phyloP scores from a whole-genome alignment of 176 grass and related monocot species.

The Bothriochloa decipiens region DNA sequence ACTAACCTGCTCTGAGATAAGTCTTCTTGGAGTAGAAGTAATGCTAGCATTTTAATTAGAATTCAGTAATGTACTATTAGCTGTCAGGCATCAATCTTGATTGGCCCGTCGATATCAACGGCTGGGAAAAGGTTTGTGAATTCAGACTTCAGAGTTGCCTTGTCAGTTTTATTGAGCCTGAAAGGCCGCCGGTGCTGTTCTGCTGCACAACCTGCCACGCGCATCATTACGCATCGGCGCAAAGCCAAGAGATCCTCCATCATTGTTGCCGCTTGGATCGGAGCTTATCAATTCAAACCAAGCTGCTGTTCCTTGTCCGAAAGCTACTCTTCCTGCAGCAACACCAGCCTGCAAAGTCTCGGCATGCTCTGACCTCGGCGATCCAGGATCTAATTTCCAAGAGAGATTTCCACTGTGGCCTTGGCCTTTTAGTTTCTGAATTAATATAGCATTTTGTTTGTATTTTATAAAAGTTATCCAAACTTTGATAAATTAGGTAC shows the following conservation, averaged over 20 bases:
- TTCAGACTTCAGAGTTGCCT: neutral
- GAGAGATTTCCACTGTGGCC: neutral
- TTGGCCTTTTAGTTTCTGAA: too few relatives aligned
- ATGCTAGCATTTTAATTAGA: neutral
- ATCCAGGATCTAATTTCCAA: neutral
- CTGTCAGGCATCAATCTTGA: neutral
- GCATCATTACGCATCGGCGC: neutral
- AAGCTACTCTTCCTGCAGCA: neutral
- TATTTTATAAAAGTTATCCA: too few relatives aligned
- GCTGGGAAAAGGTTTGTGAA: neutral
- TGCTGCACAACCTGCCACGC: slow-evolving; percentile 36
- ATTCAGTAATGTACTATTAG: slow-evolving; percentile 7
- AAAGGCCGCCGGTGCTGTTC: slow-evolving; percentile 29
- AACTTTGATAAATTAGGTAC: too few relatives aligned
- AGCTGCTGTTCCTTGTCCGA: neutral
- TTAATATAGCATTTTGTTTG: too few relatives aligned
- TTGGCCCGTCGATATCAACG: neutral
- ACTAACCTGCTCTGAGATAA: too few relatives aligned
- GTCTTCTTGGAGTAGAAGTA: too few relatives aligned
- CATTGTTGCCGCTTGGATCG: neutral
- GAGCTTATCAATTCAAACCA: neutral
- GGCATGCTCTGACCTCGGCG: neutral
- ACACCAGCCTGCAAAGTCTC: neutral
- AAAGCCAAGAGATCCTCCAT: neutral
- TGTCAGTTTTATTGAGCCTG: neutral